These are phyloP conservation scores for Corylus americana DNA, from an alignment of 306 rosid species.

Conservation along the genomic window DNA sequence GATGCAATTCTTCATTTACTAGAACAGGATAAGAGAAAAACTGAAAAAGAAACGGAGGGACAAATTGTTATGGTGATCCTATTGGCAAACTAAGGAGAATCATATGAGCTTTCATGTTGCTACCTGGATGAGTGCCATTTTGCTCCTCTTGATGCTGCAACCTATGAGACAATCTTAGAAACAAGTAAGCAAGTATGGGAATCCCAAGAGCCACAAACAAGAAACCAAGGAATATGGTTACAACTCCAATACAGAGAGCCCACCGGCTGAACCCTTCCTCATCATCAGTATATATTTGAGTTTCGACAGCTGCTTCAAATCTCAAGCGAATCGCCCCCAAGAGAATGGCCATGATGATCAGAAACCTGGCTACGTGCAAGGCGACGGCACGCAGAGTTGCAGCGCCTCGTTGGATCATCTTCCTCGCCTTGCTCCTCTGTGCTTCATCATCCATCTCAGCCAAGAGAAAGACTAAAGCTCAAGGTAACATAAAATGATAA, in stretches of 20 bases:
- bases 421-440: conserved; percentile 18
- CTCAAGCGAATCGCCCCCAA: conserved; percentile 39
- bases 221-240: too few relatives aligned
- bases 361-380: conserved; percentile 27
- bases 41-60: background rate
- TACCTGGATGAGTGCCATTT: conserved; percentile 25
- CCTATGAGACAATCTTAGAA: conserved; percentile 43
- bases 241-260: too few relatives aligned
- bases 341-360: conserved; percentile 37
- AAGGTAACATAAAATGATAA: background rate
- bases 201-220: conserved; percentile 46
- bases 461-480: background rate
- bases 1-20: background rate
- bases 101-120: conserved; percentile 10
- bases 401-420: conserved; percentile 20
- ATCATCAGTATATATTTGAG: too few relatives aligned
- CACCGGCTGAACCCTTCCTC: too few relatives aligned
- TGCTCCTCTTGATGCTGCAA: conserved; percentile 38
- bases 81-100: conserved; percentile 7
- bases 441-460: conserved; percentile 23
- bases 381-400: conserved; percentile 20
- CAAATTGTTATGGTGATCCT: background rate
- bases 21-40: background rate
- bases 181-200: conserved; percentile 54
- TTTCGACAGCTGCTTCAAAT: conserved; percentile 5